Percentiles rank a stretch among this genome's conserved stretches.
Conservation (phyloP, 2,329 filamentous ascomycete genomes). For the Endocalyx cinctus region DNA sequence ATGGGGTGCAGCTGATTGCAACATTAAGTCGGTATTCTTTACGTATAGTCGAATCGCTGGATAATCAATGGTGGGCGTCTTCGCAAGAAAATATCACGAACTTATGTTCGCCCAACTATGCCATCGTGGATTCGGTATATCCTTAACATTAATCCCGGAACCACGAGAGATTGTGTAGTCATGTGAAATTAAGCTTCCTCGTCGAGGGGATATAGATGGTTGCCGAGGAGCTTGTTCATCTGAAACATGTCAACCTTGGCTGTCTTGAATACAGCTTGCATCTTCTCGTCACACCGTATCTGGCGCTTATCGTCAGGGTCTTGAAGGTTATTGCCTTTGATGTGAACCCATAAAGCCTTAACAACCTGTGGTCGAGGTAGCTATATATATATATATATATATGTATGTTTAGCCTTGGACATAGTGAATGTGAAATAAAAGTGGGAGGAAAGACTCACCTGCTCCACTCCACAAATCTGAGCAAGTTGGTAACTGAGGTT, state of each 20-base stretch:
- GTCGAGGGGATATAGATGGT: constrained; percentile 82
- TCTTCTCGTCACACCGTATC: constrained; percentile 85
- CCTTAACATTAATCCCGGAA: too few relatives aligned
- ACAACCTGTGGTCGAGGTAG: constrained; percentile 92
- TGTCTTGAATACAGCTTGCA: constrained; percentile 89
- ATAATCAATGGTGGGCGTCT: too few relatives aligned
- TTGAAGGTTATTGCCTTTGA: constrained; percentile 83
- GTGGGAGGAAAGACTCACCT: constrained; percentile 40
- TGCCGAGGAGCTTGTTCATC: constrained; percentile 94
- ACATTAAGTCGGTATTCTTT: too few relatives aligned
- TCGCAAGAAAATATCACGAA: too few relatives aligned
- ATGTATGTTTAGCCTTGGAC: too few relatives aligned
- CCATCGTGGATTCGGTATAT: too few relatives aligned
- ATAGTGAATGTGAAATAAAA: too few relatives aligned
- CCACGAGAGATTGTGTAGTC: too few relatives aligned
- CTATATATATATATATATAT: constrained; percentile 36
- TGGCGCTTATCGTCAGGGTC: constrained; percentile 88
- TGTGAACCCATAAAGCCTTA: constrained; percentile 94
- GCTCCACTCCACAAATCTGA: constrained; percentile 64
- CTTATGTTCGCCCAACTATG: too few relatives aligned
- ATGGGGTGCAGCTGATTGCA: too few relatives aligned
- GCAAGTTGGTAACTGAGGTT: constrained; percentile 66
- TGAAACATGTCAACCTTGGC: constrained; percentile 96
- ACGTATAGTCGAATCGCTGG: too few relatives aligned
- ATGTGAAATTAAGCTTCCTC: too few relatives aligned